A percentile compares a stretch with the other conserved stretches of the same genome.
phyloP scores from a whole-genome alignment of 2,329 filamentous ascomycete genomes.

The Clarireedia paspali region DNA sequence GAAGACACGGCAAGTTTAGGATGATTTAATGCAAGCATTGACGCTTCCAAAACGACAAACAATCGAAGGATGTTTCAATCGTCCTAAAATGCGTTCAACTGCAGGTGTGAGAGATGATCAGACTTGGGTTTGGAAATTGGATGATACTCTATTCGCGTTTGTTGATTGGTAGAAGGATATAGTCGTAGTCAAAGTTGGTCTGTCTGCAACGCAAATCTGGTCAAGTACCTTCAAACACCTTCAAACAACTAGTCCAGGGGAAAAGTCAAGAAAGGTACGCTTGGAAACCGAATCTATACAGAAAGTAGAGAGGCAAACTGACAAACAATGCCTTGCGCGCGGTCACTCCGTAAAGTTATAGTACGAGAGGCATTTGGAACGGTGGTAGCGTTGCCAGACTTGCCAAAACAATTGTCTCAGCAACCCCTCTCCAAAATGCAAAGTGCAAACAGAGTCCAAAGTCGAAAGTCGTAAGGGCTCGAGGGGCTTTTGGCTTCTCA shows the following conservation, averaged over 20 bases:
- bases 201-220: not conserved
- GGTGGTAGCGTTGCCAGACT: not conserved
- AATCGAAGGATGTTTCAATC: conserved; percentile 19
- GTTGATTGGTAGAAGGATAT: not conserved
- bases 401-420: not conserved
- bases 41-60: conserved; percentile 15
- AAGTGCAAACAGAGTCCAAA: not conserved
- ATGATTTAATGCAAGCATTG: conserved; percentile 22
- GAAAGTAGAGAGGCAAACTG: not conserved
- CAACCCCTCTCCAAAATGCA: not conserved
- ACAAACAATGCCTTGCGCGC: not conserved
- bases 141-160: not conserved
- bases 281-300: not conserved
- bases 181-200: not conserved
- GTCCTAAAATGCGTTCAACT: conserved; percentile 7
- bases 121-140: not conserved
- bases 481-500: no score
- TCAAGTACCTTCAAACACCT: not conserved
- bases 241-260: not conserved
- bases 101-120: not conserved
- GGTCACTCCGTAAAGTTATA: not conserved
- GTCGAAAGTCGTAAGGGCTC: no score
- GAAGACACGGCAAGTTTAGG: conserved; percentile 11
- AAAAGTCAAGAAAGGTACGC: not conserved
- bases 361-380: not conserved